A percentile compares a stretch with the other conserved stretches of the same genome.
Evolutionary conservation across 1,284 basidiomycete species (phyloP).

Genomic region (Trametes versicolor): DNA sequence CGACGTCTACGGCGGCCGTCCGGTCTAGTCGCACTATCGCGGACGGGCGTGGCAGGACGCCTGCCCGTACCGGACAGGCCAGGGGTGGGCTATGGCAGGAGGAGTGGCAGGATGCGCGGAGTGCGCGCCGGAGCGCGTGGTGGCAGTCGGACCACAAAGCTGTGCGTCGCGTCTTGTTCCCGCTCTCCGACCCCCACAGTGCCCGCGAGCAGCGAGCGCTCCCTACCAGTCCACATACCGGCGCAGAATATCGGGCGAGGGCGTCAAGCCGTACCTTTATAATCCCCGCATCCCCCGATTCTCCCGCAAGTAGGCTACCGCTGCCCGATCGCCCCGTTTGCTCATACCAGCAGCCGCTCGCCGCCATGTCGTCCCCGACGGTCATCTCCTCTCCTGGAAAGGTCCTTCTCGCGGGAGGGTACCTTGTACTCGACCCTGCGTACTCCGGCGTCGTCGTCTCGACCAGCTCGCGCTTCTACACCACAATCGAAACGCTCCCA

Average conservation of each 20-base stretch:
- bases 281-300: conserved; percentile 8
- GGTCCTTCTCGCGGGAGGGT: conserved; percentile 93
- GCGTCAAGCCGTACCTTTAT: conserved; percentile 9
- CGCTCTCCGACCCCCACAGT: conserved; percentile 8
- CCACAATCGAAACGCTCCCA: conserved; percentile 57
- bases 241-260: conserved; percentile 6
- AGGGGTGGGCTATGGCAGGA: background rate
- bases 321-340: background rate
- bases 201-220: conserved; percentile 2
- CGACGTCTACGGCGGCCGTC: conserved; percentile 2
- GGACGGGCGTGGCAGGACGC: background rate
- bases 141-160: conserved; percentile 9
- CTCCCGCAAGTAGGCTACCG: background rate
- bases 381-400: conserved; percentile 95
- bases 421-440: conserved; percentile 88
- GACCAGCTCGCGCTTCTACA: conserved; percentile 95
- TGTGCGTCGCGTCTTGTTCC: conserved; percentile 16
- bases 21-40: conserved; percentile 5
- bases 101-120: background rate
- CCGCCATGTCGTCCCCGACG: conserved; percentile 50
- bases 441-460: conserved; percentile 90
- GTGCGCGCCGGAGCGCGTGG: conserved; percentile 5
- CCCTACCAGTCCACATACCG: background rate
- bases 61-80: background rate
- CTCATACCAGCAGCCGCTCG: conserved; percentile 46